phyloP scores from a whole-genome alignment of 495 filamentous ascomycete genomes.

The Trichoderma gamsii region DNA sequence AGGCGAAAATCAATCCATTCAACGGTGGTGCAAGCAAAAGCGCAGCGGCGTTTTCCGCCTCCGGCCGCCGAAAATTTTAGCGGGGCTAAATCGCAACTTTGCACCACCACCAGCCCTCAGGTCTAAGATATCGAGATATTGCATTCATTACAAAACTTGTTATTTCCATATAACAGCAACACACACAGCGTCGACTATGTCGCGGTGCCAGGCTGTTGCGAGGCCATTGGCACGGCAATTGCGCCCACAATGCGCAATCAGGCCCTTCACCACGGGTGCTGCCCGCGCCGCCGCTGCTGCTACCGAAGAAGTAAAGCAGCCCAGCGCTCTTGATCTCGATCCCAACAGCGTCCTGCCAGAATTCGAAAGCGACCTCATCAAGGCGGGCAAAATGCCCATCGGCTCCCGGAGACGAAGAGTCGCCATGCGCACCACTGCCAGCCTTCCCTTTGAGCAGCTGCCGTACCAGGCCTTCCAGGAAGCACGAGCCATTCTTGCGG shows the following conservation, averaged over 20 bases:
- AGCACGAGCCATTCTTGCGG: conserved; percentile 72
- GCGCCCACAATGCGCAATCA: conserved; percentile 35
- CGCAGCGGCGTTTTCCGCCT: conserved; percentile 23
- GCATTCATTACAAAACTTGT: background rate
- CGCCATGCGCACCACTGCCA: conserved; percentile 58
- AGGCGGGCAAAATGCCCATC: conserved; percentile 53
- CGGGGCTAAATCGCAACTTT: conserved; percentile 28
- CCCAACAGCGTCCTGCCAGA: conserved; percentile 36
- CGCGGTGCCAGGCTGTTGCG: conserved; percentile 61
- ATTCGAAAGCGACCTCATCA: conserved; percentile 55
- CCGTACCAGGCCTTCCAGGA: conserved; percentile 98
- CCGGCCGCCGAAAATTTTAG: conserved; percentile 35
- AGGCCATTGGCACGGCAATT: conserved; percentile 61
- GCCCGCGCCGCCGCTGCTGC: conserved; percentile 21
- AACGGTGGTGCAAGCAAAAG: conserved; percentile 8
- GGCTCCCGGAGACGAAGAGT: conserved; percentile 81
- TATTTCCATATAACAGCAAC: background rate
- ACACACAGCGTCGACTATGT: conserved; percentile 43
- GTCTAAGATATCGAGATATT: background rate
- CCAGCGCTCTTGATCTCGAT: conserved; percentile 30
- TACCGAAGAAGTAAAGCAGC: conserved; percentile 19
- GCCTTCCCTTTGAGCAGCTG: conserved; percentile 84
- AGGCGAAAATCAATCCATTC: background rate
- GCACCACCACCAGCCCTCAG: conserved; percentile 12
- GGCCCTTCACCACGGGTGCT: conserved; percentile 34